Evolutionary conservation across 2,329 filamentous ascomycete species (phyloP), one percentile per base, ranked within the genome.

Genomic region (Aspergillus versicolor): DNA sequence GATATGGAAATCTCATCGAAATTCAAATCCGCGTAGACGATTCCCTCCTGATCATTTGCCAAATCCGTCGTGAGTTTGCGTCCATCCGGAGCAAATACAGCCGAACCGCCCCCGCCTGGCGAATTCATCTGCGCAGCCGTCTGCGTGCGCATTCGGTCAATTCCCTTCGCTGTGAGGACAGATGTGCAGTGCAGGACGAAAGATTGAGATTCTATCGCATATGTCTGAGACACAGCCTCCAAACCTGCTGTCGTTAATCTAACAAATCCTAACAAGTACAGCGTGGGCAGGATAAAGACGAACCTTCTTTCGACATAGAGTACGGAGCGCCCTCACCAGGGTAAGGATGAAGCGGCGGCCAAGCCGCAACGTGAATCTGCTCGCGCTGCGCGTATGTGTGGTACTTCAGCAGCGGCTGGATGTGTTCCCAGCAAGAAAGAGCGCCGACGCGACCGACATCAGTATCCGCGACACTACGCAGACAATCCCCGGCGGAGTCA

Each of bases 111-210:
- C 7, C 77, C 78, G 0, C 74, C 75, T 0, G 75, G 68, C 3
- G 62, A 61, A 5, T 66, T 64, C 67, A 81, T 79, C 0, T 81
- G 57, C 0, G 76, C 61, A 0, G 77, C 76, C 0, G 72, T 72
- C 8, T 72, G 63, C 0, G 79, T 81, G 7, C 70, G 67, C 67
- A 84, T 75, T 2, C 57, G 52, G 3, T 78, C 64, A 12, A 82
- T 74, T 0, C 78, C 82, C 13, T 73, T 65, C 6, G 79, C 62
- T 0, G 73, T 75, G 49, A 83, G 72, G 3, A 85, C 74, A 0
- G 77, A 68, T 0, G 82, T 83, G 47, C 72, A 71, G 60, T 84
- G 81, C 3, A 86, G 75, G 1, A 87, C 84, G 58, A 81, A 87
- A 0, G 80, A 69, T 8, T 75, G 73, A 2, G 80, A 78, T 64